Conservation (phyloP, 148 eudicot species). For the Euryodendron excelsum region DNA sequence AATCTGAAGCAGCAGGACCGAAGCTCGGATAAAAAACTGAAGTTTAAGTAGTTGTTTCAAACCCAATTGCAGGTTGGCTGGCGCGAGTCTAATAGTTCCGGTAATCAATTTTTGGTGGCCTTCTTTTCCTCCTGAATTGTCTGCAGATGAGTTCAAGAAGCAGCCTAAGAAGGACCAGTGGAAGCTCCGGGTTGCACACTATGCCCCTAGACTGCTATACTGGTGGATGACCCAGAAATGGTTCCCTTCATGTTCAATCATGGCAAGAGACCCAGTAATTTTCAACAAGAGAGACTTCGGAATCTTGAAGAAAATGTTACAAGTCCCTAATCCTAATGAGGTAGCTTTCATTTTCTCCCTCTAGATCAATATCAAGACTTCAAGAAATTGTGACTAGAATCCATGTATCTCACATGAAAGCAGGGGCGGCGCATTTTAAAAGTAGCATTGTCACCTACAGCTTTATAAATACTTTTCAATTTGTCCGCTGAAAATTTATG, state of each 20-base stretch:
- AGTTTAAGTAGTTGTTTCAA: no score
- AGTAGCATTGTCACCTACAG: no score
- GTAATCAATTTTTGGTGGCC: constrained; percentile 40
- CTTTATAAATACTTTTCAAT: no score
- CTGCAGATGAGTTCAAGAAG: constrained; percentile 22
- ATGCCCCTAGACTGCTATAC: constrained; percentile 32
- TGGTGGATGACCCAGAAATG: constrained; percentile 46
- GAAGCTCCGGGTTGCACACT: constrained; percentile 18
- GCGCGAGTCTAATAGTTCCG: constrained; percentile 37
- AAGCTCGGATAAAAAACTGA: no score
- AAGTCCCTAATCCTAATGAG: constrained; percentile 11
- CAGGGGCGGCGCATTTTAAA: no score
- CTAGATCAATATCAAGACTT: no score
- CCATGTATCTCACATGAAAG: no score
- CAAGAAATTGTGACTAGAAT: no score
- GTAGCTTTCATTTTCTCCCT: background rate
- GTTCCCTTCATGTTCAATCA: constrained; percentile 33
- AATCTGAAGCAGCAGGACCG: no score
- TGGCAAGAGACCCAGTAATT: constrained; percentile 24
- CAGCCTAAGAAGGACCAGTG: constrained; percentile 21
- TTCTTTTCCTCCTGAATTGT: constrained; percentile 31
- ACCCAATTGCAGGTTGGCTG: constrained; percentile 28
- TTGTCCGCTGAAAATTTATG: no score
- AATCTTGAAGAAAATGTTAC: constrained; percentile 28
- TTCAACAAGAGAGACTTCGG: constrained; percentile 28